phyloP scores from a whole-genome alignment of 257 asterid genomes.

The Ilex aquifolium region DNA sequence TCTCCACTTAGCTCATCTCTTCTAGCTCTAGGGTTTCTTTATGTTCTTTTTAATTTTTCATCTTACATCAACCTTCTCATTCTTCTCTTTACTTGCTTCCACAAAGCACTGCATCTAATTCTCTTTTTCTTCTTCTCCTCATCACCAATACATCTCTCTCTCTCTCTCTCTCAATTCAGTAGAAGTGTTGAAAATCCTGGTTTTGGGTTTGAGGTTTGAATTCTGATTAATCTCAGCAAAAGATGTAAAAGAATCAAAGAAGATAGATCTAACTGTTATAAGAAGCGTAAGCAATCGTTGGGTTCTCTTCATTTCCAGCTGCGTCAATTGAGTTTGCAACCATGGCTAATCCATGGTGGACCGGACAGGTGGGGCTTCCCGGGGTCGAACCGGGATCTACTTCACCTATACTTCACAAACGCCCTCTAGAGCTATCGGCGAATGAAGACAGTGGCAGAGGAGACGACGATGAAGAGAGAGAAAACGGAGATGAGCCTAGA shows the following conservation, averaged over 20 bases:
- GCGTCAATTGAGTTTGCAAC: slow-evolving; percentile 5
- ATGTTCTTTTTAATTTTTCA: slow-evolving; percentile 7
- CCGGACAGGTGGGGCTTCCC: slow-evolving; percentile 45
- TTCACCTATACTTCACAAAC: slow-evolving; percentile 23
- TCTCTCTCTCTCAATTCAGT: slow-evolving; percentile 1
- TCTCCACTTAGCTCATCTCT: not conserved
- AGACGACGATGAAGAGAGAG: slow-evolving; percentile 38
- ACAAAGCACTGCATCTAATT: slow-evolving; percentile 19
- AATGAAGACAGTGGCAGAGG: slow-evolving; percentile 30
- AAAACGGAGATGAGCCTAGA: slow-evolving; percentile 31
- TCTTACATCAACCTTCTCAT: slow-evolving; percentile 7
- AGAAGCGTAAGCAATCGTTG: not conserved
- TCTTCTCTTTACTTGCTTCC: slow-evolving; percentile 25
- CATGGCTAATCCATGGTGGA: slow-evolving; percentile 68
- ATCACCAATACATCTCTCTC: not conserved
- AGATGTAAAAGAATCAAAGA: not conserved
- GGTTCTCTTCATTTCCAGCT: slow-evolving; percentile 2
- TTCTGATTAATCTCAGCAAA: not conserved
- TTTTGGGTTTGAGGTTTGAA: slow-evolving; percentile 17
- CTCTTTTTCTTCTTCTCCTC: slow-evolving; percentile 8
- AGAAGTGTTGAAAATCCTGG: not conserved
- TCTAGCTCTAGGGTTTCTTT: not conserved
- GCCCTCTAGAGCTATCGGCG: slow-evolving; percentile 23
- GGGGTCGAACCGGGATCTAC: slow-evolving; percentile 35
- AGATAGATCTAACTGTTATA: not conserved